Percentiles rank a stretch among this genome's conserved stretches.
Evolutionary conservation across 768 basidiomycete species (phyloP).

Genomic region (Macrolepiota dolichaula): DNA sequence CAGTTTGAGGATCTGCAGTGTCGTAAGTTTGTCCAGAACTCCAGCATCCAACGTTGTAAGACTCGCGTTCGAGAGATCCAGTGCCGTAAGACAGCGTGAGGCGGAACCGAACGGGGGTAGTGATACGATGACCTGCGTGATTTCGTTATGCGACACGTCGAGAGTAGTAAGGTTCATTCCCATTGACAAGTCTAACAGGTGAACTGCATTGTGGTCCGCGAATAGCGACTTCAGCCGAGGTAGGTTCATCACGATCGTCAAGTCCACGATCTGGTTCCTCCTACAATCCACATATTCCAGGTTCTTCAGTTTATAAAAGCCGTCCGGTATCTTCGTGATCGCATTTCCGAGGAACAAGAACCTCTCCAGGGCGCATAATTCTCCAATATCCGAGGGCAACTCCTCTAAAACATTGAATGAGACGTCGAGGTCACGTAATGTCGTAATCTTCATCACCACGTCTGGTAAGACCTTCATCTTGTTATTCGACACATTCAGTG

Average conservation of each 20-base stretch:
- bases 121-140: conserved; percentile 69
- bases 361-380: conserved; percentile 62
- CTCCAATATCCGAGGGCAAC: conserved; percentile 77
- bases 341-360: conserved; percentile 87
- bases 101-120: conserved; percentile 40
- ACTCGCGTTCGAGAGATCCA: conserved; percentile 16
- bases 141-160: conserved; percentile 85
- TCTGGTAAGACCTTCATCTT: conserved; percentile 76
- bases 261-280: conserved; percentile 77
- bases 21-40: conserved; percentile 67
- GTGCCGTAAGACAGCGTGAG: conserved; percentile 37
- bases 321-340: conserved; percentile 66
- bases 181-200: conserved; percentile 74
- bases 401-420: conserved; percentile 90
- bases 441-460: conserved; percentile 69
- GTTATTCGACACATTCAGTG: conserved; percentile 95
- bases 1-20: conserved; percentile 68
- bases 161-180: conserved; percentile 64
- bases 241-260: conserved; percentile 64
- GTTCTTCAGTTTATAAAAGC: conserved; percentile 50
- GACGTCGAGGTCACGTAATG: conserved; percentile 83
- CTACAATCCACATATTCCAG: conserved; percentile 79
- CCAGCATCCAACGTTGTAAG: conserved; percentile 75
- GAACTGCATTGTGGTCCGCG: conserved; percentile 82
- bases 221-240: conserved; percentile 64